Conservation (phyloP, 768 basidiomycete species). For the Boletus reticuloceps region DNA sequence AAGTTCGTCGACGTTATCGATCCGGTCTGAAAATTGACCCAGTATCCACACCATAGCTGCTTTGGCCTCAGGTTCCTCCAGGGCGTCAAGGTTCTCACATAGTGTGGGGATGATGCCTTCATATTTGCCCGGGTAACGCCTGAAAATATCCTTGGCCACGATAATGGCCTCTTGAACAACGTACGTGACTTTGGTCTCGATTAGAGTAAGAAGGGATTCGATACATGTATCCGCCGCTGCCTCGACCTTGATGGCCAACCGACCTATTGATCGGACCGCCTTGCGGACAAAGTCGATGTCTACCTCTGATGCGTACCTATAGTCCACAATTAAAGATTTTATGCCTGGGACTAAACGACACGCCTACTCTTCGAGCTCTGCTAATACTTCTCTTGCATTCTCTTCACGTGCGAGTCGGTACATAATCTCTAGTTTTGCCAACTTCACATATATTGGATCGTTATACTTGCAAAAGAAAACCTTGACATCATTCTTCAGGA, state of each 20-base stretch:
- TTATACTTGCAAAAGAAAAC: conserved; percentile 99
- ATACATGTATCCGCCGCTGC: conserved; percentile 89
- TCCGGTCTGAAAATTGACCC: conserved; percentile 93
- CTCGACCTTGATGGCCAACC: conserved; percentile 96
- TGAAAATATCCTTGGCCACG: conserved; percentile 97
- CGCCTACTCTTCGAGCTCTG: conserved; percentile 89
- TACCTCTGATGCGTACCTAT: conserved; percentile 94
- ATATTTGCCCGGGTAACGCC: conserved; percentile 94
- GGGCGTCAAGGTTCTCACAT: conserved; percentile 85
- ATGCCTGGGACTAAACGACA: background rate
- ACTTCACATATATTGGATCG: conserved; percentile 97
- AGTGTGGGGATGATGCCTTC: conserved; percentile 93
- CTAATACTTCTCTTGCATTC: conserved; percentile 88
- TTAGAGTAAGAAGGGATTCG: conserved; percentile 75
- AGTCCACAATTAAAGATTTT: background rate
- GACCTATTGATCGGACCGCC: conserved; percentile 94
- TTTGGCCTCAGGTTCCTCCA: conserved; percentile 97
- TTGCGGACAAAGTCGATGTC: conserved; percentile 98
- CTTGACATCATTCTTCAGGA: conserved; percentile 95
- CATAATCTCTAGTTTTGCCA: conserved; percentile 99
- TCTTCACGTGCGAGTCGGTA: conserved; percentile 94
- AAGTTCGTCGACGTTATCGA: conserved; percentile 94
- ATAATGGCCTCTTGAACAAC: conserved; percentile 97
- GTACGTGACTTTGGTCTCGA: conserved; percentile 92
- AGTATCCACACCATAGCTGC: conserved; percentile 98